These are phyloP conservation scores for Singerocomus inundabilis DNA, from an alignment of 1,284 basidiomycete species.

Conservation along the genomic window DNA sequence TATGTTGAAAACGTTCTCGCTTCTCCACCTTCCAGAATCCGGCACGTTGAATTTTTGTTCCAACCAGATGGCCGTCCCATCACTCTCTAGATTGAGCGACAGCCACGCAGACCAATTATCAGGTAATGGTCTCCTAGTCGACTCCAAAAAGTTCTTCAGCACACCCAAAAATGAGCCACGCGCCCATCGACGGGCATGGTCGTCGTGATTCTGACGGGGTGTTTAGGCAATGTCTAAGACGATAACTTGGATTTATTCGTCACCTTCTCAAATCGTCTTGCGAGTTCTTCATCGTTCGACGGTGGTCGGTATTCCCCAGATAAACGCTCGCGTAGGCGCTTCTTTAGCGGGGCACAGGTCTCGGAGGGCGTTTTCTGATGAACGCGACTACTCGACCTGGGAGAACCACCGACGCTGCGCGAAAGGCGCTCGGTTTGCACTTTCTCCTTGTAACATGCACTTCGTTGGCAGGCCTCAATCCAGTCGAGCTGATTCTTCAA, in stretches of 20 bases:
- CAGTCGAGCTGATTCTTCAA: constrained; percentile 48
- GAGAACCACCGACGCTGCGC: constrained; percentile 20
- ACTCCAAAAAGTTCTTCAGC: constrained; percentile 42
- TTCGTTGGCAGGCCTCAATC: constrained; percentile 56
- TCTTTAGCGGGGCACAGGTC: constrained; percentile 41
- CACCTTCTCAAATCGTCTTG: constrained; percentile 65
- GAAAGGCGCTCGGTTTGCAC: constrained; percentile 41
- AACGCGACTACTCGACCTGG: background rate
- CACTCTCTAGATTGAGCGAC: constrained; percentile 67
- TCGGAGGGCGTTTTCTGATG: constrained; percentile 17
- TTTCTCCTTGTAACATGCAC: constrained; percentile 57
- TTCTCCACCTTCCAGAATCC: constrained; percentile 56
- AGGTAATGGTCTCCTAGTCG: constrained; percentile 22
- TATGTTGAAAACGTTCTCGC: constrained; percentile 59
- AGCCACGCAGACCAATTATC: constrained; percentile 59
- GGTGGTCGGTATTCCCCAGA: constrained; percentile 49
- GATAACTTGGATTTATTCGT: constrained; percentile 17
- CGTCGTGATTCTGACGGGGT: constrained; percentile 58
- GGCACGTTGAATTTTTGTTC: constrained; percentile 71
- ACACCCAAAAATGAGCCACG: constrained; percentile 60
- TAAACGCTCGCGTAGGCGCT: constrained; percentile 46
- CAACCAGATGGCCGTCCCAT: constrained; percentile 74
- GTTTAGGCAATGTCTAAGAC: constrained; percentile 6
- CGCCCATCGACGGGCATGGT: constrained; percentile 67
- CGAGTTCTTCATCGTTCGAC: constrained; percentile 62